Conservation (phyloP, 768 basidiomycete species). For the Psilocybe subaeruginosa region DNA sequence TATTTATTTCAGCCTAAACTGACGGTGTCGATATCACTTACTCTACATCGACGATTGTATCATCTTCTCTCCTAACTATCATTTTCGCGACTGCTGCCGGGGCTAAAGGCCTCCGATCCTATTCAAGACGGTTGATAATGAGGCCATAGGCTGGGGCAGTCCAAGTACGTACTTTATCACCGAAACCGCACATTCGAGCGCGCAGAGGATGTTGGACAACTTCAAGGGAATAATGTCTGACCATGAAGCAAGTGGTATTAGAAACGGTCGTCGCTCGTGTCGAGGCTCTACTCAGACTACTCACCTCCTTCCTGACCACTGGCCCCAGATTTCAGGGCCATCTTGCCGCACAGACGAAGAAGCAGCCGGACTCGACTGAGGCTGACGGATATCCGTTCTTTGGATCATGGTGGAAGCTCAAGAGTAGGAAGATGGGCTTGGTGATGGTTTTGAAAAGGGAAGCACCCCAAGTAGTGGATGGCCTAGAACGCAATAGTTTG, state of each 20-base stretch:
- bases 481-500: conserved; percentile 1
- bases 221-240: conserved; percentile 80
- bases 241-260: conserved; percentile 17
- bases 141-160: conserved; percentile 7
- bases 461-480: conserved; percentile 14
- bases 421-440: conserved; percentile 13
- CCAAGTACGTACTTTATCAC: conserved; percentile 74
- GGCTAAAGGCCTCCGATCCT: conserved; percentile 92
- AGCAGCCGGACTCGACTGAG: conserved; percentile 34
- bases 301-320: conserved; percentile 68
- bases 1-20: conserved; percentile 12
- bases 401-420: conserved; percentile 60
- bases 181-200: conserved; percentile 96
- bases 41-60: conserved; percentile 75
- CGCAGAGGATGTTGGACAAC: conserved; percentile 88
- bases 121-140: conserved; percentile 20
- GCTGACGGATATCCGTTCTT: conserved; percentile 53
- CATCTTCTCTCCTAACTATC: conserved; percentile 70
- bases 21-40: conserved; percentile 40
- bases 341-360: conserved; percentile 38
- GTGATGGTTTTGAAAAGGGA: conserved; percentile 16
- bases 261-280: conserved; percentile 4
- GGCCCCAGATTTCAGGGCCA: conserved; percentile 67
- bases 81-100: conserved; percentile 91
- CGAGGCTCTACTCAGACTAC: conserved; percentile 22